These are phyloP conservation scores for Verticillium nonalfalfae DNA, from an alignment of 2,329 filamentous ascomycete species.

Conservation along the genomic window DNA sequence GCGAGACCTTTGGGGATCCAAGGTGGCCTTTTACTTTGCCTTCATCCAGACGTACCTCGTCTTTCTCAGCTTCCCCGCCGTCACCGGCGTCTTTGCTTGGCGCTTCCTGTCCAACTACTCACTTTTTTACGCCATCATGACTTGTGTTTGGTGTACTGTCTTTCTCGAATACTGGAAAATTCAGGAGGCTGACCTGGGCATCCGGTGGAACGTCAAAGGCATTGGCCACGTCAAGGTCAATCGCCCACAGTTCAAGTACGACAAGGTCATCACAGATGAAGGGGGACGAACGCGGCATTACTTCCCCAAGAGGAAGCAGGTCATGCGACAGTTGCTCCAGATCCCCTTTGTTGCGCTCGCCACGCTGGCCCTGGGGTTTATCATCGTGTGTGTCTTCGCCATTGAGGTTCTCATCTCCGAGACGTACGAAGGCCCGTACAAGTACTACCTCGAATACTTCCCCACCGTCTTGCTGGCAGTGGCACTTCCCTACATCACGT, in stretches of 20 bases:
- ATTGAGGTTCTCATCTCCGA: conserved; percentile 73
- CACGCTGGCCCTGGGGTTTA: conserved; percentile 50
- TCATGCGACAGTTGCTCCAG: conserved; percentile 60
- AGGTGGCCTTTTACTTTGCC: conserved; percentile 77
- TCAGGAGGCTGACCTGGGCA: conserved; percentile 62
- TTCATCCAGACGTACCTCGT: conserved; percentile 72
- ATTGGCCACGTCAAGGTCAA: conserved; percentile 62
- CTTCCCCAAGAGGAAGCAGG: conserved; percentile 59
- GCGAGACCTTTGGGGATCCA: conserved; percentile 56
- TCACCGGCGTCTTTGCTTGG: conserved; percentile 63
- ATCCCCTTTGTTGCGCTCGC: conserved; percentile 62
- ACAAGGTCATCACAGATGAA: conserved; percentile 54
- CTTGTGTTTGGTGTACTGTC: conserved; percentile 63
- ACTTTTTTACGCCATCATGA: conserved; percentile 59
- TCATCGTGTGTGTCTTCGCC: conserved; percentile 65
- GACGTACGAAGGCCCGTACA: conserved; percentile 64
- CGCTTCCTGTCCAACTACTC: conserved; percentile 65
- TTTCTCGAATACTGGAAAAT: conserved; percentile 80
- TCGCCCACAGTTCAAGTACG: conserved; percentile 57
- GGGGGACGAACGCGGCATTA: conserved; percentile 55
- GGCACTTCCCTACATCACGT: conserved; percentile 58
- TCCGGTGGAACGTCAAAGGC: conserved; percentile 67
- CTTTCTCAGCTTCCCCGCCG: conserved; percentile 64
- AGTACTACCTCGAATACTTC: conserved; percentile 61
- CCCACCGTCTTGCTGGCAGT: conserved; percentile 66